A percentile compares a stretch with the other conserved stretches of the same genome.
phyloP scores from a whole-genome alignment of 345 rosid species.

The Gossypium stocksii region DNA sequence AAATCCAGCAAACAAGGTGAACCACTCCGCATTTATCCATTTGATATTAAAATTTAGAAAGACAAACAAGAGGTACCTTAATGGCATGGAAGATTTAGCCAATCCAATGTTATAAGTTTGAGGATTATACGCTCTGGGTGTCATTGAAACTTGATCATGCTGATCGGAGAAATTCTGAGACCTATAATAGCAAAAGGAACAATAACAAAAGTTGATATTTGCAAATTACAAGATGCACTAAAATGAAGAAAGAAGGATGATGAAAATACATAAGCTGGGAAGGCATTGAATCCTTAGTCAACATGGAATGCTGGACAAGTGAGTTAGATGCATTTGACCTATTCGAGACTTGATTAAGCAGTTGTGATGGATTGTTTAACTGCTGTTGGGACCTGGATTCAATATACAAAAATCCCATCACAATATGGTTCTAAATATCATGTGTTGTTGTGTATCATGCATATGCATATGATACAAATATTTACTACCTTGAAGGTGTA shows the following conservation, averaged over 20 bases:
- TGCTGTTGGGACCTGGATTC: background rate
- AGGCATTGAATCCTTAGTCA: background rate
- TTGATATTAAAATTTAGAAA: background rate
- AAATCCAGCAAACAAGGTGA: background rate
- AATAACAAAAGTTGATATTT: background rate
- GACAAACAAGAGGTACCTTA: background rate
- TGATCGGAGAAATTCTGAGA: background rate
- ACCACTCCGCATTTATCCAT: background rate
- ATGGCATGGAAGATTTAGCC: background rate
- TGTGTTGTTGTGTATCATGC: background rate
- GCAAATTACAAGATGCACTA: background rate
- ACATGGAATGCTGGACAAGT: background rate
- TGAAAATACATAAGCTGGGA: background rate
- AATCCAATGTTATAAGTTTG: background rate
- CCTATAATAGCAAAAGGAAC: background rate
- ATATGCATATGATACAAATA: background rate
- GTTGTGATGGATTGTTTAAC: background rate
- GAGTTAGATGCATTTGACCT: slow-evolving; percentile 7
- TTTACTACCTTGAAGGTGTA: slow-evolving; percentile 5
- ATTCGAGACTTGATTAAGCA: background rate
- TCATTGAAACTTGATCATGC: background rate
- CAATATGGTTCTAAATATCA: background rate
- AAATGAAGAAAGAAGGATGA: background rate
- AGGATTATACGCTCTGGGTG: background rate
- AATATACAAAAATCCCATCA: background rate